Conservation (phyloP, 306 rosid species). For the Oemleria cerasiformis region DNA sequence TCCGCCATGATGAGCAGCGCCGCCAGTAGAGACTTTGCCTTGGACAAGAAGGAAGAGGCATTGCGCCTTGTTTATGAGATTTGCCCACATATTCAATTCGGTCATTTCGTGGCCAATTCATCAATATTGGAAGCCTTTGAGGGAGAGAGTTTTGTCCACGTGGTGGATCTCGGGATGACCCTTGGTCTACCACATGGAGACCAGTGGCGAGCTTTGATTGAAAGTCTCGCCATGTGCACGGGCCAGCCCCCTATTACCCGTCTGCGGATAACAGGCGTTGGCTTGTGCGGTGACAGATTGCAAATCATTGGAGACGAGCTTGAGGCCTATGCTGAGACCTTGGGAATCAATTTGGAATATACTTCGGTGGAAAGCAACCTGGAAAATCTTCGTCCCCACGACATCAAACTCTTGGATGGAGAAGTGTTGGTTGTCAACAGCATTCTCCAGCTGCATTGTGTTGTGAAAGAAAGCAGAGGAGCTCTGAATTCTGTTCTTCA, state of each 20-base stretch:
- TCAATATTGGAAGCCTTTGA: conserved; percentile 95
- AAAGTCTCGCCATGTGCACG: conserved; percentile 36
- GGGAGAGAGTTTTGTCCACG: conserved; percentile 80
- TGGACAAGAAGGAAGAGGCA: conserved; percentile 68
- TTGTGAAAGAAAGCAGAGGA: conserved; percentile 85
- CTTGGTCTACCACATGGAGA: conserved; percentile 69
- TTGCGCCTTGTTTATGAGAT: conserved; percentile 61
- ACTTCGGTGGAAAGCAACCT: conserved; percentile 51
- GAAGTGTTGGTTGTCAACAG: conserved; percentile 72
- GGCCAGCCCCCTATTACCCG: conserved; percentile 30
- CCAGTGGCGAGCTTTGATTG: conserved; percentile 67
- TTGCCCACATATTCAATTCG: conserved; percentile 80
- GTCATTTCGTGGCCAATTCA: conserved; percentile 73
- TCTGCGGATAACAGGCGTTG: conserved; percentile 57
- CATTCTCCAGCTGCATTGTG: conserved; percentile 85
- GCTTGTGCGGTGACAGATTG: conserved; percentile 46
- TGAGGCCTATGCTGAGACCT: conserved; percentile 36
- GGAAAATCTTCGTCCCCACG: conserved; percentile 49
- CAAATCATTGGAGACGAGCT: conserved; percentile 59
- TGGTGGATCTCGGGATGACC: conserved; percentile 77
- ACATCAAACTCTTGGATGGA: conserved; percentile 46
- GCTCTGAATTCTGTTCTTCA: conserved; percentile 73
- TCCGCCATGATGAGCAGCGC: conserved; percentile 30
- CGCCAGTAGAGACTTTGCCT: conserved; percentile 41
- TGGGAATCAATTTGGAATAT: conserved; percentile 54